Evolutionary conservation across 257 asterid species (phyloP).

Genomic region (Verbascum thapsus): DNA sequence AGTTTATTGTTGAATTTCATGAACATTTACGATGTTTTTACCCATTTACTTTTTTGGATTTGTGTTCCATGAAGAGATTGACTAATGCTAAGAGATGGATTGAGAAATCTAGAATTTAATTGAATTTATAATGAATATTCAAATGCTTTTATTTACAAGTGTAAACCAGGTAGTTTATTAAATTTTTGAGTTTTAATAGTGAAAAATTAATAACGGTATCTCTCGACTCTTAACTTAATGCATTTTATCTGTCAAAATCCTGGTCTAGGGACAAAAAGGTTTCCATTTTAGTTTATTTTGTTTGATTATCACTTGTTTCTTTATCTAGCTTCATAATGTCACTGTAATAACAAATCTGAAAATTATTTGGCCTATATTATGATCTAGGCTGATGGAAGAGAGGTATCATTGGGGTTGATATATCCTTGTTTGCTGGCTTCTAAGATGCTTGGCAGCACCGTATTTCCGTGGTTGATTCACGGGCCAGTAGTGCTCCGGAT

Average conservation of each 20-base stretch:
- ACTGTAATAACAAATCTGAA: conserved; percentile 9
- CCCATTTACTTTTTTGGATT: conserved; percentile 8
- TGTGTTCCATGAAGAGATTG: conserved; percentile 13
- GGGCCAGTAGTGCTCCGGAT: conserved; percentile 62
- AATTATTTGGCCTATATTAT: conserved; percentile 31
- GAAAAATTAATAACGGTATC: neutral
- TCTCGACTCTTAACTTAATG: neutral
- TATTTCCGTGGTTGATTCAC: conserved; percentile 71
- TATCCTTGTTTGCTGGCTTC: conserved; percentile 92
- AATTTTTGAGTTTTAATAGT: neutral
- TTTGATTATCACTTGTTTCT: conserved; percentile 3
- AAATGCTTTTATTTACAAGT: neutral
- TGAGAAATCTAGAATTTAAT: neutral
- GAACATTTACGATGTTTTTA: conserved; percentile 2
- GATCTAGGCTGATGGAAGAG: conserved; percentile 95
- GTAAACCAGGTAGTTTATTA: neutral
- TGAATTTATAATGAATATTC: neutral
- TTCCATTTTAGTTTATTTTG: neutral
- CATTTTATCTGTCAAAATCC: conserved; percentile 1
- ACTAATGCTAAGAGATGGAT: too few species aligned
- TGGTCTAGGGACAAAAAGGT: too few species aligned
- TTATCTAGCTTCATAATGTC: conserved; percentile 11
- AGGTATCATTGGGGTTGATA: conserved; percentile 69
- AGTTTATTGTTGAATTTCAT: conserved; percentile 1
- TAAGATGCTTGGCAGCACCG: conserved; percentile 94